Percentiles rank a stretch among this genome's conserved stretches.
Evolutionary conservation across 2,329 filamentous ascomycete genomes (phyloP).

Genomic region (Colletotrichum echinochloae): DNA sequence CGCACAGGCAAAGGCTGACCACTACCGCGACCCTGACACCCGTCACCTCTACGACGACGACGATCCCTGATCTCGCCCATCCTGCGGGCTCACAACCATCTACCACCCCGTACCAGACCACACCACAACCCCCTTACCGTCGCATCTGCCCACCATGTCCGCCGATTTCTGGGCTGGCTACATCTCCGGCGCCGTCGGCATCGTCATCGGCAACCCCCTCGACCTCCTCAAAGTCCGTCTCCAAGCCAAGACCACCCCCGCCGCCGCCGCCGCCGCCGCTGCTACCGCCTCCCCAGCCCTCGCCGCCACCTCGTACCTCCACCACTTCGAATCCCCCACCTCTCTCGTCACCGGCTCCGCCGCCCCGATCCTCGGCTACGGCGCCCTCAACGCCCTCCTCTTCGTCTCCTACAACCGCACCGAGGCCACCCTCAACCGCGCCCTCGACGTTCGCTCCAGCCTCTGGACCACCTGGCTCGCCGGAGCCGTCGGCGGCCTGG

Average conservation of each 20-base stretch:
- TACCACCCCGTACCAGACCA: not conserved
- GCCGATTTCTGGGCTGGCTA: slow-evolving; percentile 96
- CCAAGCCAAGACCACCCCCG: slow-evolving; percentile 65
- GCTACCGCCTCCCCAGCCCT: slow-evolving; percentile 33
- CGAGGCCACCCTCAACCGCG: slow-evolving; percentile 69
- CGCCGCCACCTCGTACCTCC: slow-evolving; percentile 44
- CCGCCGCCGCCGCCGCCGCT: slow-evolving; percentile 22
- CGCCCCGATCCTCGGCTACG: slow-evolving; percentile 89
- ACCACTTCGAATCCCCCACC: slow-evolving; percentile 52
- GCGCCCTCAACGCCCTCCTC: slow-evolving; percentile 88
- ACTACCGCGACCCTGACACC: slow-evolving; percentile 37
- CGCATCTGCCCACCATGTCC: slow-evolving; percentile 68
- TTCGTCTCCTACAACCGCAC: slow-evolving; percentile 92
- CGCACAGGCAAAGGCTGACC: slow-evolving; percentile 34
- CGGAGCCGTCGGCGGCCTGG: slow-evolving; percentile 83
- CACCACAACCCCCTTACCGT: not conserved
- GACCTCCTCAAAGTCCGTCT: slow-evolving; percentile 78
- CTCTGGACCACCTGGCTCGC: slow-evolving; percentile 81
- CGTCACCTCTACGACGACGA: slow-evolving; percentile 24
- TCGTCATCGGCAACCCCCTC: slow-evolving; percentile 42
- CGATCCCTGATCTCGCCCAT: not conserved
- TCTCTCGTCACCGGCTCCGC: slow-evolving; percentile 74
- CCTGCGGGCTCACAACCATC: not conserved
- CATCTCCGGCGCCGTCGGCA: slow-evolving; percentile 85
- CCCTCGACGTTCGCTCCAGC: slow-evolving; percentile 54